A percentile compares a stretch with the other conserved stretches of the same genome.
These are phyloP conservation scores for Triangularia verruculosa DNA, from an alignment of 2,329 filamentous ascomycete genomes.

Conservation along the genomic window DNA sequence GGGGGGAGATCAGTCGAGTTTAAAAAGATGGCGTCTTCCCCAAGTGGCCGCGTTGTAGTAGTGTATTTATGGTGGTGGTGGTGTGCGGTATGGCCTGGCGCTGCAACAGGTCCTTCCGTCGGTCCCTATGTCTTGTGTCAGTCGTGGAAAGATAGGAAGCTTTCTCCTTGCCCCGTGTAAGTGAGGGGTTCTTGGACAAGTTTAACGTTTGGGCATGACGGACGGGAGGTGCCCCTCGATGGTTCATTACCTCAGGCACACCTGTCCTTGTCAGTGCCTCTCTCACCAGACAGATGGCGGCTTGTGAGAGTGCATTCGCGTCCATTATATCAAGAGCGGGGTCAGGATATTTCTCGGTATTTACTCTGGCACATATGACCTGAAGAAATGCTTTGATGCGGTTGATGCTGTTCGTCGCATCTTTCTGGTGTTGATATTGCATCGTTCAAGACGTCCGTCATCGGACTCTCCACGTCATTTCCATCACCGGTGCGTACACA, in stretches of 20 bases:
- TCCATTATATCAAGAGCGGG: constrained; percentile 11
- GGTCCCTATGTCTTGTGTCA: not conserved
- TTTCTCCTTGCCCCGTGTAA: not conserved
- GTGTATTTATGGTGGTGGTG: not conserved
- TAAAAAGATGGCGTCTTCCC: constrained; percentile 3
- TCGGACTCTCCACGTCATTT: not conserved
- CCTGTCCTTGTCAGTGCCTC: not conserved
- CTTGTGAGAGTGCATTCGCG: constrained; percentile 7
- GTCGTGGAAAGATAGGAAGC: not conserved
- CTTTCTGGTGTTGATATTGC: not conserved
- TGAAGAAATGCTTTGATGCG: too few species aligned
- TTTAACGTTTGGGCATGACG: not conserved
- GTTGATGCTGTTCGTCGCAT: not conserved
- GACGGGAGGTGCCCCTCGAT: not conserved
- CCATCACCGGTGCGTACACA: not conserved
- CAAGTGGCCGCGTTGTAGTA: not conserved
- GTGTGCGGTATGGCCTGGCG: not conserved
- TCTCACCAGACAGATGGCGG: not conserved
- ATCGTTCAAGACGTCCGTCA: not conserved
- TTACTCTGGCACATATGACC: not conserved
- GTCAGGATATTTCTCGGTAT: constrained; percentile 13
- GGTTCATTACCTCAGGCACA: not conserved
- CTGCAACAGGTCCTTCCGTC: not conserved
- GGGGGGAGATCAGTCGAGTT: not conserved
- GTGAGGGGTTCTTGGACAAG: not conserved